Evolutionary conservation across 2,329 filamentous ascomycete species (phyloP).

Genomic region (Neofusicoccum sp.): DNA sequence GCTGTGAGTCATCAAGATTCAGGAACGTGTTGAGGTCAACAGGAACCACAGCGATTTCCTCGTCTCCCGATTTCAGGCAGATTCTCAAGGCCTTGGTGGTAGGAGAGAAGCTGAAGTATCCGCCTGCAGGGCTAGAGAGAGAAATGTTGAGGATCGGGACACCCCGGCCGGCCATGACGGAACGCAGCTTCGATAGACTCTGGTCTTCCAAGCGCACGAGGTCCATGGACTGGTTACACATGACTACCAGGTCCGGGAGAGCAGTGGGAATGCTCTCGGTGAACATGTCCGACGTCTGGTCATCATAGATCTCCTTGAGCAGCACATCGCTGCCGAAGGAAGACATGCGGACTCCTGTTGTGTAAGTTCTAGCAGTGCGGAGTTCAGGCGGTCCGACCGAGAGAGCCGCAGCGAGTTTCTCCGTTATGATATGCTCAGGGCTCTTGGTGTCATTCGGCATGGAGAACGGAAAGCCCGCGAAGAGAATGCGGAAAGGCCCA

Average conservation of each 20-base stretch:
- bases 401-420: conserved; percentile 3
- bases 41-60: conserved; percentile 23
- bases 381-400: background rate
- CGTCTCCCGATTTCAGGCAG: conserved; percentile 31
- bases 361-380: background rate
- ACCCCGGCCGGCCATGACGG: conserved; percentile 25
- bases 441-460: conserved; percentile 2
- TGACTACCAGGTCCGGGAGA: conserved; percentile 8
- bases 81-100: conserved; percentile 27
- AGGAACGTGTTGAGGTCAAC: conserved; percentile 34
- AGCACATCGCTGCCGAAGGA: conserved; percentile 10
- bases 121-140: conserved; percentile 22
- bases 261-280: conserved; percentile 1
- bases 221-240: background rate
- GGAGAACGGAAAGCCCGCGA: conserved; percentile 8
- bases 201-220: background rate
- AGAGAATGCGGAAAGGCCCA: conserved; percentile 9
- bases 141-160: conserved; percentile 33
- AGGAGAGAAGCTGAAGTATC: conserved; percentile 19
- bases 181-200: conserved; percentile 19
- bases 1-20: conserved; percentile 33
- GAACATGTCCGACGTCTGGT: background rate
- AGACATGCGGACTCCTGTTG: conserved; percentile 29
- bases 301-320: conserved; percentile 10
- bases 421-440: conserved; percentile 4